Conservation (phyloP, 1,284 basidiomycete species). For the Agroathelia rolfsii region DNA sequence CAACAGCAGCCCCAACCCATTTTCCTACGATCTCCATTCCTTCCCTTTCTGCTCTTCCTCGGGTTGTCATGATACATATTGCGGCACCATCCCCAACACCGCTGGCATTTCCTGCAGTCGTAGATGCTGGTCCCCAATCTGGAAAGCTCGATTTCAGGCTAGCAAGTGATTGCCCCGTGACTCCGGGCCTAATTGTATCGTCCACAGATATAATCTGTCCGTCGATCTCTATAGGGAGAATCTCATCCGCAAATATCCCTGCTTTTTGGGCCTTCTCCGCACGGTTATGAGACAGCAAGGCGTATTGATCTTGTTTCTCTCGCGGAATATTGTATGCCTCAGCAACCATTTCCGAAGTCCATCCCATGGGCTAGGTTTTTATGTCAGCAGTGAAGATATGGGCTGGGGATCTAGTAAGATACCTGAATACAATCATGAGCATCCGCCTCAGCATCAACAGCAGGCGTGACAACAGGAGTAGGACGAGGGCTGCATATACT, state of each 20-base stretch:
- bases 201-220: constrained; percentile 56
- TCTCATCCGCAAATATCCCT: constrained; percentile 72
- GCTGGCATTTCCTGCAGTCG: constrained; percentile 87
- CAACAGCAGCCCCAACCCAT: constrained; percentile 74
- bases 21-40: constrained; percentile 86
- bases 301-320: constrained; percentile 73
- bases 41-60: constrained; percentile 74
- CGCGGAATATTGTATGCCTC: constrained; percentile 66
- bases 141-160: constrained; percentile 69
- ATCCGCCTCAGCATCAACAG: constrained; percentile 38
- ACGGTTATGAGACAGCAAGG: constrained; percentile 72
- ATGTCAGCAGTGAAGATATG: constrained; percentile 7
- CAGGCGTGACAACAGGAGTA: constrained; percentile 59
- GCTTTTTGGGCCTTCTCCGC: constrained; percentile 55
- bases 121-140: constrained; percentile 65
- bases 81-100: constrained; percentile 95
- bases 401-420: not conserved
- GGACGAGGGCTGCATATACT: constrained; percentile 53
- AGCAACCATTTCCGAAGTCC: constrained; percentile 86
- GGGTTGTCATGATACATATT: constrained; percentile 78
- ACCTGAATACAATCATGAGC: constrained; percentile 75
- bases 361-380: constrained; percentile 77
- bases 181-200: constrained; percentile 73
- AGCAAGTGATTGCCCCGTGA: constrained; percentile 59
- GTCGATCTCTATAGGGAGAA: constrained; percentile 62